phyloP scores from a whole-genome alignment of 1,139 yeast genomes.

The Trichomonascaceae sp. region DNA sequence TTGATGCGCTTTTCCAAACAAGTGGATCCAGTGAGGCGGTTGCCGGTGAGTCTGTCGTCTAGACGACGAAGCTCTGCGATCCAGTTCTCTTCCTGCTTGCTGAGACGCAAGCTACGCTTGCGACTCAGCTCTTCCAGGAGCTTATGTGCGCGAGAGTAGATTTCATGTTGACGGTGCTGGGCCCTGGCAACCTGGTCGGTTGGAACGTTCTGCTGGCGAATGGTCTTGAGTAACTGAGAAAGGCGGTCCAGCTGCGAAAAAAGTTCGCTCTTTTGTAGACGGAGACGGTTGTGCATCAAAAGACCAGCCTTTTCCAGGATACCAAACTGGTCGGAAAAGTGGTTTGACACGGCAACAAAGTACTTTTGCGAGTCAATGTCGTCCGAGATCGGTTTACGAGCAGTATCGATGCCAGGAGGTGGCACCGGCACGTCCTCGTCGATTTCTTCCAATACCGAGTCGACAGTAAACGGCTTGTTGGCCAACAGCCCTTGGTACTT shows the following conservation, averaged over 20 bases:
- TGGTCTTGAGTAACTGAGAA: constrained; percentile 3
- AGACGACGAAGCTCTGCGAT: constrained; percentile 29
- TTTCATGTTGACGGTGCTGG: constrained; percentile 14
- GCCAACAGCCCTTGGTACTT: no score
- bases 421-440: constrained; percentile 3
- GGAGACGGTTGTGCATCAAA: constrained; percentile 21
- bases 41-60: constrained; percentile 7
- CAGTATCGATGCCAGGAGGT: neutral
- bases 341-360: constrained; percentile 17
- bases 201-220: neutral
- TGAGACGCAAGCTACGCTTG: constrained; percentile 22
- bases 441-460: constrained; percentile 5
- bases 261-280: constrained; percentile 24
- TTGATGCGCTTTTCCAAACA: no score
- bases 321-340: constrained; percentile 16
- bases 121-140: constrained; percentile 21
- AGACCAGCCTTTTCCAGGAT: constrained; percentile 21
- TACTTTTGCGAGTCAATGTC: constrained; percentile 15
- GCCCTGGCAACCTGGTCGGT: neutral
- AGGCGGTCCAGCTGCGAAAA: constrained; percentile 27
- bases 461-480: no score
- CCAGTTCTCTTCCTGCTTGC: constrained; percentile 33
- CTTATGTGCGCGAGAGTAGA: constrained; percentile 24
- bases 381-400: constrained; percentile 8
- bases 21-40: no score